These are phyloP conservation scores for Camellia granthamiana DNA, from an alignment of 148 eudicot genomes.

Conservation along the genomic window DNA sequence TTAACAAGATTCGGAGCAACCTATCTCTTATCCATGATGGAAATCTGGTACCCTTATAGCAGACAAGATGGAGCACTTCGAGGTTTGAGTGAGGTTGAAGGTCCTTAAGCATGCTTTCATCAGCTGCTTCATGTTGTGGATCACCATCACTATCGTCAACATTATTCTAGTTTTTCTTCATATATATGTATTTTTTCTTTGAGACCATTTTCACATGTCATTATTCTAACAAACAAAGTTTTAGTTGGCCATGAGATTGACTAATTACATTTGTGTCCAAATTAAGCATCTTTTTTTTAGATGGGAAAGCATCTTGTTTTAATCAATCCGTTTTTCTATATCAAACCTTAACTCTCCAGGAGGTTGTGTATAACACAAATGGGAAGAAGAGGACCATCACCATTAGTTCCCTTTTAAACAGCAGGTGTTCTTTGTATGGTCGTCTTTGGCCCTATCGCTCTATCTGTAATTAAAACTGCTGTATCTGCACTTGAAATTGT, in stretches of 20 bases:
- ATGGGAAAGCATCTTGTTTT: neutral
- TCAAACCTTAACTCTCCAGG: neutral
- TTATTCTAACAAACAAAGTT: constrained; percentile 4
- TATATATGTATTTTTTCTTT: neutral
- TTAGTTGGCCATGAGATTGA: constrained; percentile 19
- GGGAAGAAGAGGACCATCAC: constrained; percentile 35
- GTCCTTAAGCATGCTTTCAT: too few species aligned
- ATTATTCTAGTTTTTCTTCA: neutral
- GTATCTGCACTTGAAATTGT: neutral
- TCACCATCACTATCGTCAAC: neutral
- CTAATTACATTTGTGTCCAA: constrained; percentile 1
- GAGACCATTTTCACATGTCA: neutral
- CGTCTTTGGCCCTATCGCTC: constrained; percentile 9
- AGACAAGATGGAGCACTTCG: too few species aligned
- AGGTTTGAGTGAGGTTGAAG: too few species aligned
- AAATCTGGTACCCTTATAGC: too few species aligned
- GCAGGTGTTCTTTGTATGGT: constrained; percentile 20
- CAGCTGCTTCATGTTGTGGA: too few species aligned
- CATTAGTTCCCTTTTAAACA: constrained; percentile 29
- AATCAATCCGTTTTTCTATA: constrained; percentile 9
- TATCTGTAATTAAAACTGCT: neutral
- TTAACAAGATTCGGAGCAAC: too few species aligned
- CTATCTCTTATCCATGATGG: too few species aligned
- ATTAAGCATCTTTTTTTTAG: neutral
- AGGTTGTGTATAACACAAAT: too few species aligned